phyloP scores from a whole-genome alignment of 768 basidiomycete genomes.

The Terana coerulea region DNA sequence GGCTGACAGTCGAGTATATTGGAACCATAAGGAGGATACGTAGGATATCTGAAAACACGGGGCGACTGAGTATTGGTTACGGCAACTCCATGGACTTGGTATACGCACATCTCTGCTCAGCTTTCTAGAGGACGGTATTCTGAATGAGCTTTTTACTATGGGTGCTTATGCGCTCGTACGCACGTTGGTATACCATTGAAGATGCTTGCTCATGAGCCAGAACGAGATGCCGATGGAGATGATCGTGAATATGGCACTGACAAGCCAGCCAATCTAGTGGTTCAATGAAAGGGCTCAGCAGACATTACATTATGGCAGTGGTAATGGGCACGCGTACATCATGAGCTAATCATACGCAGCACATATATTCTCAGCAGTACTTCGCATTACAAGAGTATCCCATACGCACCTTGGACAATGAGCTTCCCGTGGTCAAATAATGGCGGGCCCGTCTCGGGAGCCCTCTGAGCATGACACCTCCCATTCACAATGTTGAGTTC shows the following conservation, averaged over 20 bases:
- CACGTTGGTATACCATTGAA: conserved; percentile 70
- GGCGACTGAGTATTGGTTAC: not conserved
- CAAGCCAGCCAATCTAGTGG: conserved; percentile 65
- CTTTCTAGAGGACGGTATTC: conserved; percentile 41
- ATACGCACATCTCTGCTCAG: conserved; percentile 59
- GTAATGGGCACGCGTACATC: not conserved
- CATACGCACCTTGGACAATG: conserved; percentile 51
- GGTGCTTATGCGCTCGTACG: conserved; percentile 22
- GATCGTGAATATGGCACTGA: conserved; percentile 55
- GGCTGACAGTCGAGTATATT: conserved; percentile 64
- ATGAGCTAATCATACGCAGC: conserved; percentile 45
- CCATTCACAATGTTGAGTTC: conserved; percentile 25
- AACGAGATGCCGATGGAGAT: conserved; percentile 54
- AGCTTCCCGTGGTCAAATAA: conserved; percentile 60
- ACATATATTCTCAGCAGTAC: conserved; percentile 29
- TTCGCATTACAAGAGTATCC: not conserved
- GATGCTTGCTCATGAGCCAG: conserved; percentile 74
- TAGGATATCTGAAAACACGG: conserved; percentile 49
- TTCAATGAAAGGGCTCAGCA: too few species aligned
- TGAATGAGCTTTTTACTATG: too few species aligned
- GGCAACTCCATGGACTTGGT: not conserved
- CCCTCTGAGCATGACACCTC: conserved; percentile 35
- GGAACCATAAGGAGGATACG: conserved; percentile 78
- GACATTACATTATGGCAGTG: not conserved
- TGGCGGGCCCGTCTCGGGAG: conserved; percentile 45